Evolutionary conservation across 805 yeast species (phyloP), one percentile per base, ranked within the genome.

Genomic region (Candida ascalaphidarum): DNA sequence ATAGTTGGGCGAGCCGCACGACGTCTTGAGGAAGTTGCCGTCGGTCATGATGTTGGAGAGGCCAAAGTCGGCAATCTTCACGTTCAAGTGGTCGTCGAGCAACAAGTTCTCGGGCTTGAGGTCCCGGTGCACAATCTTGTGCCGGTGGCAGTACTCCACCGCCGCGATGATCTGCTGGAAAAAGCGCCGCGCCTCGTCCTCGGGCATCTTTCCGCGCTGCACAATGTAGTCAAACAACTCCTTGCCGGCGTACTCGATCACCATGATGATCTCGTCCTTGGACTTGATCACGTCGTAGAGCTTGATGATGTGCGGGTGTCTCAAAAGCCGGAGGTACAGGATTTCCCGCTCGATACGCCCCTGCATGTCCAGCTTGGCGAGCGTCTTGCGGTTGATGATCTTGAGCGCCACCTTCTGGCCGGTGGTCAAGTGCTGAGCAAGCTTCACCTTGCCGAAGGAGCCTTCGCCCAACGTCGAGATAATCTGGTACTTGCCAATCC

Each of bases 141-240:
- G 96, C 34, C 94, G 71, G 56, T 88, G 97, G 50, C 97, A 88
- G 59, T 89, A 89, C 46, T 86, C 96, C 3, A 88, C 95, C 5
- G 97, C 97, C 26, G 94, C 86, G 32, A 89, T 85, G 27, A 89
- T 89, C 55, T 89, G 97, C 55, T 89, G 97, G 58, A 89, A 89
- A 47, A 89, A 89, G 35, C 96, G 64, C 32, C 96, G 67, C 1
- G 94, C 96, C 52, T 88, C 95, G 37, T 74, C 73, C 55, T 89
- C 97, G 22, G 78, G 76, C 95, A 88, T 81, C 46, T 82, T 77
- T 21, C 95, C 96, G 47, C 85, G 72, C 50, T 88, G 96, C 11
- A 88, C 95, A 53, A 88, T 89, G 51, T 89, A 88, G 47, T 89
- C 97, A 48, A 89, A 89, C 45, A 89, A 69, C 58, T 88, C 97